A percentile compares a stretch with the other conserved stretches of the same genome.
Evolutionary conservation across 1,284 basidiomycete genomes (phyloP).

Genomic region (Mycosarcoma mackinlayi): DNA sequence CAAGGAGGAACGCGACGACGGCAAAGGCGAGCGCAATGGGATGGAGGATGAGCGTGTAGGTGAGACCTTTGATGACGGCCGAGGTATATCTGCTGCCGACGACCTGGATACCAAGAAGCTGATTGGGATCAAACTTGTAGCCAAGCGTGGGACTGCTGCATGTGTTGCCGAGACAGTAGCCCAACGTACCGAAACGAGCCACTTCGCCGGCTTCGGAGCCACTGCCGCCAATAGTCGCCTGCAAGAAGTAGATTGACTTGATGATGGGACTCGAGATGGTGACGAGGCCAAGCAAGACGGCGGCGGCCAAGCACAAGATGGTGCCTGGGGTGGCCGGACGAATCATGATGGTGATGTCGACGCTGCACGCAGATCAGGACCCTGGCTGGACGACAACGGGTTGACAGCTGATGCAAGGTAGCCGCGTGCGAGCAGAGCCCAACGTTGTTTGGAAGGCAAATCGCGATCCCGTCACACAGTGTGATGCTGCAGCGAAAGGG

Average conservation of each 20-base stretch:
- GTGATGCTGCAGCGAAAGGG: constrained; percentile 9
- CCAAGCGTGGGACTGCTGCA: constrained; percentile 54
- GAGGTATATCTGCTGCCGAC: constrained; percentile 46
- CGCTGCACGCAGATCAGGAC: not conserved
- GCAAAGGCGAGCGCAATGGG: constrained; percentile 54
- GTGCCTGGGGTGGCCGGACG: constrained; percentile 56
- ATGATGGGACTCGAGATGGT: constrained; percentile 60
- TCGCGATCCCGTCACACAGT: not conserved
- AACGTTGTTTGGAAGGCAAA: too few species aligned
- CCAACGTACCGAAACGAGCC: constrained; percentile 51
- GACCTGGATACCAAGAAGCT: constrained; percentile 53
- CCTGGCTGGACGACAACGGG: not conserved
- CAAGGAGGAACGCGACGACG: constrained; percentile 50
- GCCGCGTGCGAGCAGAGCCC: too few species aligned
- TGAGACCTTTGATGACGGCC: constrained; percentile 59
- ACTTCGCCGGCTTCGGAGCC: constrained; percentile 37
- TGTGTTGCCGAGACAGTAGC: constrained; percentile 52
- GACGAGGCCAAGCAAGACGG: constrained; percentile 56
- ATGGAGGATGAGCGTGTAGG: constrained; percentile 62
- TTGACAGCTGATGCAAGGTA: not conserved
- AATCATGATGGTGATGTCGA: constrained; percentile 33
- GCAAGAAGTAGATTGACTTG: constrained; percentile 60
- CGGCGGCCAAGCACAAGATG: constrained; percentile 53
- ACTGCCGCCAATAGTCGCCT: constrained; percentile 48
- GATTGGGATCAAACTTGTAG: constrained; percentile 59